Percentiles rank a stretch among this genome's conserved stretches.
Conservation (phyloP, 441 rosid species). For the Brassica hybrid region DNA sequence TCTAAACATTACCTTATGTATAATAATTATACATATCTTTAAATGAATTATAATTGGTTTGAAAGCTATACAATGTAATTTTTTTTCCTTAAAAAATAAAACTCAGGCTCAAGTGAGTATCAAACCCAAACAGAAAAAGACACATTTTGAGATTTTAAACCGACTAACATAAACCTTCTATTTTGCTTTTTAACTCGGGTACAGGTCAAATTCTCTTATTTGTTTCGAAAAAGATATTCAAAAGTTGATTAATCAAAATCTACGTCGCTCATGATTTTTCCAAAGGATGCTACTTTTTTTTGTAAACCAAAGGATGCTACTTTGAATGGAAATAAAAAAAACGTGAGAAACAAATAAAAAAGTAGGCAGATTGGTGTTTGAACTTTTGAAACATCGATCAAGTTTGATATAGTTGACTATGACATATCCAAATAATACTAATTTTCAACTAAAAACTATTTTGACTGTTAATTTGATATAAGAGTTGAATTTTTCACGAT, state of each 20-base stretch:
- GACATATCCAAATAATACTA: not conserved
- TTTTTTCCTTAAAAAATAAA: too few relatives aligned
- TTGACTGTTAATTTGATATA: not conserved
- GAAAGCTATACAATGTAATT: too few relatives aligned
- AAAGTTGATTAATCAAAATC: conserved; percentile 8
- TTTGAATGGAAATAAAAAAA: conserved; percentile 25
- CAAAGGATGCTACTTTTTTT: conserved; percentile 27
- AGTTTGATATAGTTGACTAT: conserved; percentile 12
- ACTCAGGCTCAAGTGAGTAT: too few relatives aligned
- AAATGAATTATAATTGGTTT: too few relatives aligned
- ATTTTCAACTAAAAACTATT: not conserved
- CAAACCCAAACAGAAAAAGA: too few relatives aligned
- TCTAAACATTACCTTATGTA: too few relatives aligned
- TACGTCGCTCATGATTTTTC: conserved; percentile 1
- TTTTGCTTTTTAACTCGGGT: not conserved
- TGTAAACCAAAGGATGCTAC: conserved; percentile 18
- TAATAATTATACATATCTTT: too few relatives aligned
- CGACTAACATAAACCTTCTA: too few relatives aligned
- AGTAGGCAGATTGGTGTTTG: conserved; percentile 12
- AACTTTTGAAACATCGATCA: conserved; percentile 27
- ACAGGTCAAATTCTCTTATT: not conserved
- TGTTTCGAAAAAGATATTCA: conserved; percentile 3
- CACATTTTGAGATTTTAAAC: too few relatives aligned
- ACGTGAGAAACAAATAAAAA: conserved; percentile 19
- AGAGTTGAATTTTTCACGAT: not conserved